A percentile compares a stretch with the other conserved stretches of the same genome.
Conservation (phyloP, 2,329 filamentous ascomycete species). For the Berkeleyomyces rouxiae region DNA sequence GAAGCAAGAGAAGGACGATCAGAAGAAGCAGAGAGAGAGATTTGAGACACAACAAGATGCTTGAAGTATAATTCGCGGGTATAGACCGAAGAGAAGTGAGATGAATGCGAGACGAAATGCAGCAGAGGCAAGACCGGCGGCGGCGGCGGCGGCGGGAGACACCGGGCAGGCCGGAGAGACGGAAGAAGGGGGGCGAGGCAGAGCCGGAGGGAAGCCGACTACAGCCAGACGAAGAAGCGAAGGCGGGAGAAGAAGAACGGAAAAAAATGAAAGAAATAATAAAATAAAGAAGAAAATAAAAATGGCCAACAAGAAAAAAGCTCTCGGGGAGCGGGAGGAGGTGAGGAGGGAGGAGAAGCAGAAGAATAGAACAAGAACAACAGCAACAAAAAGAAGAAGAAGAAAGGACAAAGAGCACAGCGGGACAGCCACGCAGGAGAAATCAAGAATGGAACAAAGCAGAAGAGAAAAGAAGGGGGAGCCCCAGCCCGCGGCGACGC, state of each 20-base stretch:
- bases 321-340: conserved; percentile 3
- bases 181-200: conserved; percentile 3
- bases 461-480: neutral
- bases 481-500: neutral
- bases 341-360: conserved; percentile 3
- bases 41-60: conserved; percentile 12
- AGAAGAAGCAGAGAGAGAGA: conserved; percentile 13
- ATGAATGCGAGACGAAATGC: conserved; percentile 4
- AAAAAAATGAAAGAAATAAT: conserved; percentile 7
- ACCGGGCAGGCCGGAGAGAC: too few relatives aligned
- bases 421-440: neutral
- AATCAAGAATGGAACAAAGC: conserved; percentile 3
- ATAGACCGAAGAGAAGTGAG: conserved; percentile 13
- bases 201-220: conserved; percentile 1
- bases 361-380: conserved; percentile 7
- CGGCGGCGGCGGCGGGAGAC: neutral
- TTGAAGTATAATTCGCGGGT: conserved; percentile 14
- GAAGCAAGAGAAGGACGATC: conserved; percentile 6
- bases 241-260: conserved; percentile 3
- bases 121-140: conserved; percentile 4
- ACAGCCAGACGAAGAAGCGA: conserved; percentile 4
- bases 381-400: conserved; percentile 4
- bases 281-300: conserved; percentile 11
- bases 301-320: conserved; percentile 5
- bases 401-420: neutral